Percentiles rank a stretch among this genome's conserved stretches.
phyloP scores from a whole-genome alignment of 164 flowering plant genomes.

The Saururus chinensis region DNA sequence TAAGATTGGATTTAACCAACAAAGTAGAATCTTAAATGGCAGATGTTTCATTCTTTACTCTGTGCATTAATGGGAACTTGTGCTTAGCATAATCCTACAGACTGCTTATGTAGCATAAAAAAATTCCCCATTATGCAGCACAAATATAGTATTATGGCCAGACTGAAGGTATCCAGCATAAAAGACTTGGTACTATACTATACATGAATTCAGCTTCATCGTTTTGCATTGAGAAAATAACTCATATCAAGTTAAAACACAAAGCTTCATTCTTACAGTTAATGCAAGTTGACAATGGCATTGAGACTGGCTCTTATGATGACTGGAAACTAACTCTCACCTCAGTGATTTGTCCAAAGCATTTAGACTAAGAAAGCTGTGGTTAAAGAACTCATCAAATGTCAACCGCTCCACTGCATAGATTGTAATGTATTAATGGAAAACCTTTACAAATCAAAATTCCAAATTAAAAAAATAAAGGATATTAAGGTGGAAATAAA shows the following conservation, averaged over 20 bases:
- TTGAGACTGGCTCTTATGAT: not conserved
- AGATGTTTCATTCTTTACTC: conserved; percentile 22
- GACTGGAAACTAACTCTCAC: conserved; percentile 17
- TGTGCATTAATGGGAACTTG: conserved; percentile 17
- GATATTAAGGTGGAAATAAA: not conserved
- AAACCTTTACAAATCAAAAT: not conserved
- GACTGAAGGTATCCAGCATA: not conserved
- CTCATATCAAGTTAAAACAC: not conserved
- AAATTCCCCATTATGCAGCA: not conserved
- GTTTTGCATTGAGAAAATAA: not conserved
- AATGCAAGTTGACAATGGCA: not conserved
- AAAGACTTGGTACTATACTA: not conserved
- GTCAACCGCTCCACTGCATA: conserved; percentile 82
- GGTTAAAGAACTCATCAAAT: conserved; percentile 95
- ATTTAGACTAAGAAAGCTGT: conserved; percentile 49
- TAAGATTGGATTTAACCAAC: conserved; percentile 25
- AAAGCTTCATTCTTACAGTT: not conserved
- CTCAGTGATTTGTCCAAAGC: conserved; percentile 31
- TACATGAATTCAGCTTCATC: not conserved
- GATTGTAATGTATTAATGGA: not conserved
- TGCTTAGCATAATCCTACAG: not conserved
- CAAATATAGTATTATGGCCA: not conserved
- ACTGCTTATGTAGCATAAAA: not conserved
- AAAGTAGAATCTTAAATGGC: conserved; percentile 29
- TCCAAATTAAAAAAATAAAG: not conserved